Percentiles rank a stretch among this genome's conserved stretches.
phyloP scores from a whole-genome alignment of 106 monocot genomes.

The Phalaenopsis aphrodite region DNA sequence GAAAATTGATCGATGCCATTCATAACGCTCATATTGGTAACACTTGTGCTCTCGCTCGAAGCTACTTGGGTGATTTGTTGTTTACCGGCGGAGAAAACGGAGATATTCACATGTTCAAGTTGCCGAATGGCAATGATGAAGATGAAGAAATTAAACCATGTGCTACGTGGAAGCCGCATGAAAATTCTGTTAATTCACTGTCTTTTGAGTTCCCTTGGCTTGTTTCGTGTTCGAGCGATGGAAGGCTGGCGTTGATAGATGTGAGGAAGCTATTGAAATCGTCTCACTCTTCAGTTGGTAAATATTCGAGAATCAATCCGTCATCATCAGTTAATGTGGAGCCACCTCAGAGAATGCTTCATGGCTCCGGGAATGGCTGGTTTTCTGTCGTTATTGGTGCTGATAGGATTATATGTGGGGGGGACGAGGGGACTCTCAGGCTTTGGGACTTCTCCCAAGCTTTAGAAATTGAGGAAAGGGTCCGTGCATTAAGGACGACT shows the following conservation, averaged over 20 bases:
- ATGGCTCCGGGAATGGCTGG: constrained; percentile 47
- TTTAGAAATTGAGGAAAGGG: constrained; percentile 62
- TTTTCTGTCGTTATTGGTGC: constrained; percentile 56
- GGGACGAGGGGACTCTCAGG: constrained; percentile 63
- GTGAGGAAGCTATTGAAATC: constrained; percentile 55
- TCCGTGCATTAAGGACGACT: constrained; percentile 34
- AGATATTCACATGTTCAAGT: constrained; percentile 55
- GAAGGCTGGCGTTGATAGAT: constrained; percentile 66
- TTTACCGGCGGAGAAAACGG: constrained; percentile 83
- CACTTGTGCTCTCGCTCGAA: constrained; percentile 46
- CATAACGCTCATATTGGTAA: constrained; percentile 40
- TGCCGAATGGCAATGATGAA: neutral
- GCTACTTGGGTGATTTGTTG: constrained; percentile 49
- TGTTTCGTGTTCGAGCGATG: constrained; percentile 71
- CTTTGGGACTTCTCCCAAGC: constrained; percentile 85
- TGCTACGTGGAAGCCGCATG: constrained; percentile 61
- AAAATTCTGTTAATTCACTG: constrained; percentile 45
- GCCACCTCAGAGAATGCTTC: constrained; percentile 84
- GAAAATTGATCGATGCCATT: constrained; percentile 23
- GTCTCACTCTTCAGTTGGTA: neutral
- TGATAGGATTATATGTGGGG: constrained; percentile 72
- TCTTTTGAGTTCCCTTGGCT: constrained; percentile 91
- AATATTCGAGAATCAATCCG: constrained; percentile 6
- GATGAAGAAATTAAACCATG: constrained; percentile 23
- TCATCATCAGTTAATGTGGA: constrained; percentile 17